Evolutionary conservation across 1,284 basidiomycete genomes (phyloP).

Genomic region (Marasmius fiardii): DNA sequence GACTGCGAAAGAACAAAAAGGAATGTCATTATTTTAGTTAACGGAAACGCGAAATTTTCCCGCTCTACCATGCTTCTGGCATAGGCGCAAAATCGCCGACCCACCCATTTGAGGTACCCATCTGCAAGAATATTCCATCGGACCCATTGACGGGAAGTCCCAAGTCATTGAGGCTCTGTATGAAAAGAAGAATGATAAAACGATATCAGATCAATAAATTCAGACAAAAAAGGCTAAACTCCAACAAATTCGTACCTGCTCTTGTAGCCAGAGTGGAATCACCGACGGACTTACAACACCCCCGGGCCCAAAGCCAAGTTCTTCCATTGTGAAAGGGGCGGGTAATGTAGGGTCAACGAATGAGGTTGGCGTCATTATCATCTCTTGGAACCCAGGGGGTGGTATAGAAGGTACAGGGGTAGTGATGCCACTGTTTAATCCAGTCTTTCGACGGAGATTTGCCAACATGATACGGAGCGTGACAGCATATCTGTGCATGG

Average conservation of each 20-base stretch:
- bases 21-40: neutral
- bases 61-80: slow-evolving; percentile 55
- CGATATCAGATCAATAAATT: neutral
- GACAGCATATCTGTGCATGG: slow-evolving; percentile 66
- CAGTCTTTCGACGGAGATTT: slow-evolving; percentile 83
- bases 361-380: slow-evolving; percentile 49
- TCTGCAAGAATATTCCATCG: slow-evolving; percentile 83
- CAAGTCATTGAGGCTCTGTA: slow-evolving; percentile 81
- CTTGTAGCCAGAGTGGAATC: slow-evolving; percentile 80
- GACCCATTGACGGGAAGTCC: slow-evolving; percentile 87
- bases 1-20: neutral
- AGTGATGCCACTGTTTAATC: slow-evolving; percentile 53
- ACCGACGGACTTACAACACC: slow-evolving; percentile 75
- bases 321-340: slow-evolving; percentile 75
- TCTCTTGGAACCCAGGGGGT: slow-evolving; percentile 48
- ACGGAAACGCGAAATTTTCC: neutral
- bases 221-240: neutral
- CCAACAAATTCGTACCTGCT: slow-evolving; percentile 50
- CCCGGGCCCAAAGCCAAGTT: slow-evolving; percentile 63
- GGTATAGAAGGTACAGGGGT: slow-evolving; percentile 47
- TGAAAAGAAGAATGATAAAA: no score
- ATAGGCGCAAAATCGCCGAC: slow-evolving; percentile 67
- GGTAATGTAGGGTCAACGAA: slow-evolving; percentile 58
- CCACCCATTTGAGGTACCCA: slow-evolving; percentile 69
- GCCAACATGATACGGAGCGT: slow-evolving; percentile 89